Evolutionary conservation across 768 basidiomycete species (phyloP).

Genomic region (Termitomyces sp.): DNA sequence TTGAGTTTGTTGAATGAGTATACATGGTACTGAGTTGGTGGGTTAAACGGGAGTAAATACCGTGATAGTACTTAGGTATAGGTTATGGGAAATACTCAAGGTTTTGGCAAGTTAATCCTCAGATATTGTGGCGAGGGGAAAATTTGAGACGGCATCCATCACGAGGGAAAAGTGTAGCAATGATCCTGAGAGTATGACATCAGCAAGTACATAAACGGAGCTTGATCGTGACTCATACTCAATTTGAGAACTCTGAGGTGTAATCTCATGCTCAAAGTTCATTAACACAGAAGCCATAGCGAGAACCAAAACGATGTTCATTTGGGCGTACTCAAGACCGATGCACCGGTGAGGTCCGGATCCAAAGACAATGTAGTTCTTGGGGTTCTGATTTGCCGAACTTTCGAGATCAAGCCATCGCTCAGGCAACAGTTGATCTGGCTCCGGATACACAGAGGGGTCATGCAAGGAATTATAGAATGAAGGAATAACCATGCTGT

Average conservation of each 20-base stretch:
- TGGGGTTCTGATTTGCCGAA: constrained; percentile 76
- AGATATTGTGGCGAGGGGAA: constrained; percentile 43
- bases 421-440: constrained; percentile 79
- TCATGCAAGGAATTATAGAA: constrained; percentile 94
- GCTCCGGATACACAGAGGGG: constrained; percentile 79
- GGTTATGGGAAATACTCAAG: not conserved
- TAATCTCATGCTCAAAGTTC: constrained; percentile 86
- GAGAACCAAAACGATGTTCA: constrained; percentile 85
- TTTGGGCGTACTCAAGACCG: constrained; percentile 85
- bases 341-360: constrained; percentile 92
- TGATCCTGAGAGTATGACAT: constrained; percentile 48
- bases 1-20: not conserved
- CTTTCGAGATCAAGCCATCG: constrained; percentile 88
- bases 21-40: not conserved
- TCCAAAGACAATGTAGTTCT: constrained; percentile 96
- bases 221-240: constrained; percentile 47
- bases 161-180: constrained; percentile 96
- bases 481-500: constrained; percentile 92
- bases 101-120: not conserved
- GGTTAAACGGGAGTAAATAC: not conserved
- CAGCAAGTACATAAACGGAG: not conserved
- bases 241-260: constrained; percentile 72
- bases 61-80: not conserved
- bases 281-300: constrained; percentile 77
- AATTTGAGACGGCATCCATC: constrained; percentile 85